These are phyloP conservation scores for Ceratonia siliqua DNA, from an alignment of 306 rosid genomes.

Conservation along the genomic window DNA sequence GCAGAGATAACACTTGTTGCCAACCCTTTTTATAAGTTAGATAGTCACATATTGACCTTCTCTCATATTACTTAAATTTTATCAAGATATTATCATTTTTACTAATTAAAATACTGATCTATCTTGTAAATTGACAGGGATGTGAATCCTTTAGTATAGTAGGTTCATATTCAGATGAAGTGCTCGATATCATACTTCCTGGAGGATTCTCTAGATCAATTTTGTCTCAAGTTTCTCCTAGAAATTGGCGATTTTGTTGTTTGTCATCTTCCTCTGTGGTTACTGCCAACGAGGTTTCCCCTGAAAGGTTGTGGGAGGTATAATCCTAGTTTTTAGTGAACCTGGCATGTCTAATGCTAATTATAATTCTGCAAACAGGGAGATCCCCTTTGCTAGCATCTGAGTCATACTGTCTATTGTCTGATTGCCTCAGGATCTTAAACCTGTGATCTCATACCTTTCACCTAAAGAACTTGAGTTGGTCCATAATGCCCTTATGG, in stretches of 20 bases:
- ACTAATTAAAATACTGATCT: conserved; percentile 30
- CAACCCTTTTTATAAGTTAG: not conserved
- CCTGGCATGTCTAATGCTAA: conserved; percentile 35
- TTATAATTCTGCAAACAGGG: conserved; percentile 31
- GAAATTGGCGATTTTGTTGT: conserved; percentile 57
- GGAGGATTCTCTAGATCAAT: conserved; percentile 56
- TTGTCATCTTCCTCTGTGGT: conserved; percentile 55
- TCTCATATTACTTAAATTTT: conserved; percentile 23
- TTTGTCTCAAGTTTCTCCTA: conserved; percentile 47
- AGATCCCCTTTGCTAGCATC: conserved; percentile 29
- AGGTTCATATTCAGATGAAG: conserved; percentile 58
- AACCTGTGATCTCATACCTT: conserved; percentile 78
- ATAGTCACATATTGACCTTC: not conserved
- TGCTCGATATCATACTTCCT: conserved; percentile 43
- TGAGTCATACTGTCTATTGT: conserved; percentile 35
- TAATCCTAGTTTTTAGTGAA: conserved; percentile 33
- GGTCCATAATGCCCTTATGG: conserved; percentile 86
- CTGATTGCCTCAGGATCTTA: conserved; percentile 75
- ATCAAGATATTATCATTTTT: not conserved
- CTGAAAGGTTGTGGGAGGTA: conserved; percentile 98
- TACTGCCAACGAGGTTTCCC: conserved; percentile 59
- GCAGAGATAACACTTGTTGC: not conserved
- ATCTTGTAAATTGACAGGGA: conserved; percentile 54
- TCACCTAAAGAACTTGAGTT: conserved; percentile 77
- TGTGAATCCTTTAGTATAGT: conserved; percentile 53